A percentile compares a stretch with the other conserved stretches of the same genome.
These are phyloP conservation scores for Podospora didyma DNA, from an alignment of 495 filamentous ascomycete species.

Conservation along the genomic window DNA sequence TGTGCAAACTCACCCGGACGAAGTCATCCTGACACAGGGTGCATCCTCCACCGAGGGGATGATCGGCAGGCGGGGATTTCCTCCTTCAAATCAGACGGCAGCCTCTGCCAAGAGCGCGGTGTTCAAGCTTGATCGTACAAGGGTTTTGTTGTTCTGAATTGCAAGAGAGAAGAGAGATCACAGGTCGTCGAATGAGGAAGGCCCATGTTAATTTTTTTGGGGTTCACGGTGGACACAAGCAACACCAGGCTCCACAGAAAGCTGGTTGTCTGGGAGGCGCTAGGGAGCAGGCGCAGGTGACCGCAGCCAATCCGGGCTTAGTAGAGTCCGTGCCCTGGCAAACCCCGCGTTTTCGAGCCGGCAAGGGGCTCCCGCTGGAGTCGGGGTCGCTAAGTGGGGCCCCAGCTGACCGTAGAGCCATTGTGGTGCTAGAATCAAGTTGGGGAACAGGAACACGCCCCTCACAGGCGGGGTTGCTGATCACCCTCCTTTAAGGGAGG, in stretches of 20 bases:
- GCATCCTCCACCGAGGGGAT: neutral
- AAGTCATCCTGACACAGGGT: conserved; percentile 24
- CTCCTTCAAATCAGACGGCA: neutral
- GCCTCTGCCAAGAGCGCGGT: no score
- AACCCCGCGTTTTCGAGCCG: conserved; percentile 15
- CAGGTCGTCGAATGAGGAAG: no score
- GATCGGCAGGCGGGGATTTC: neutral
- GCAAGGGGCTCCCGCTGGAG: no score
- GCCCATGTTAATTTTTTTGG: no score
- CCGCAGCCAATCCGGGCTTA: no score
- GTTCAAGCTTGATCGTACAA: neutral
- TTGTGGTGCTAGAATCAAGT: neutral
- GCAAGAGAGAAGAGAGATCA: no score
- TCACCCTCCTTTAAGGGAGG: conserved; percentile 8
- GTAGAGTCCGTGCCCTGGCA: neutral
- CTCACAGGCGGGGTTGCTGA: conserved; percentile 18
- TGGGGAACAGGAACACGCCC: neutral
- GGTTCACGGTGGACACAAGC: no score
- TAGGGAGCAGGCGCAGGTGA: no score
- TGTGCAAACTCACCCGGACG: conserved; percentile 26
- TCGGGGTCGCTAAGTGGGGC: neutral
- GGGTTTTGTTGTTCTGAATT: no score
- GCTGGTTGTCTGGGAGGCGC: neutral
- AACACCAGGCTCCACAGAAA: no score
- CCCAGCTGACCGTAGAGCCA: neutral